Base-by-base conservation (phyloP, 176 grass and related monocot species). In the Carex pumila region DNA sequence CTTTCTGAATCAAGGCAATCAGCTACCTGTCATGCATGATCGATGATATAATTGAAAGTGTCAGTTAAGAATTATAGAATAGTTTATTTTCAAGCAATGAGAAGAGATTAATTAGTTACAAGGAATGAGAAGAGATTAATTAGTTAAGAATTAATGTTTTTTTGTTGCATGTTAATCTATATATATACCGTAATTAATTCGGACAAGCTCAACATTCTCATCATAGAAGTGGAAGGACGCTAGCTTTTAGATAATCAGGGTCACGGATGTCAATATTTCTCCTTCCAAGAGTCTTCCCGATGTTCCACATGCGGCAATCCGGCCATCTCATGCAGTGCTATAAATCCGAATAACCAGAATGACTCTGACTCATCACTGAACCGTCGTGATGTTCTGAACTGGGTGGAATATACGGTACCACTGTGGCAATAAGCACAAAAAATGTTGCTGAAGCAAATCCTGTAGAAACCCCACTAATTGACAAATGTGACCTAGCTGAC, bases 211-310 rank as follows among this genome's bases (percentile, higher is more conserved):
- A 0, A 63, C 83, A 32, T 91, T 90, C 72, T 91, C 87, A 53
- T 94, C 87, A 19, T 91, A 94, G 83, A 91, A 47, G 79, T 87
- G 50, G 66, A 91, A 94, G 36, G 85, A 85, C 0, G 92, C 84
- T 47, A 25, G 25, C 25, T 25, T 89, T 61, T n/a, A 94, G 85
- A 65, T 77, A 94, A 74, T 91, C 92, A 5, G 71, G 30, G 79
- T 91, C 85, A 0, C 69, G 69, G 19, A 89, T 77, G 87, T 89
- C 79, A 13, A 8, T 31, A 3, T 76, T 82, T 52, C 86, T 62
- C 0, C 75, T 71, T 22, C 18, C 57, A 47, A 84, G 70, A n/a
- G 59, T 7, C 36, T 76, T 69, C 87, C 92, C 89, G 1, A 81
- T 25, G 14, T 63, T 77, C 92, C 92, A 91, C 7, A 86, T 67